Percentiles rank a stretch among this genome's conserved stretches.
Conservation (phyloP, 306 rosid genomes). For the Hylodesmum podocarpum region DNA sequence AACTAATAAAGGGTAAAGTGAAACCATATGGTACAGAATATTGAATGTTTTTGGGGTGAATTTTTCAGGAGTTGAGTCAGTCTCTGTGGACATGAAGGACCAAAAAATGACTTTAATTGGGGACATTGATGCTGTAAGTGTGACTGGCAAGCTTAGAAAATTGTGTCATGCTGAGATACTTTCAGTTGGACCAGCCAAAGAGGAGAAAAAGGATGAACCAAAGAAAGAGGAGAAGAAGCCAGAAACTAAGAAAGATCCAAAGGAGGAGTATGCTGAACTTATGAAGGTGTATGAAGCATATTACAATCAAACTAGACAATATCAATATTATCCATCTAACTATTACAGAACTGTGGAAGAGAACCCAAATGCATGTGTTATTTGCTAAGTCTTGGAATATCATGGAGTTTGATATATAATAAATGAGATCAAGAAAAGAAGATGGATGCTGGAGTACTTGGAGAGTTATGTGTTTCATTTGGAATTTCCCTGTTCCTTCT, state of each 20-base stretch:
- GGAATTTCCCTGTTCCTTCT: background rate
- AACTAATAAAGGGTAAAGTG: background rate
- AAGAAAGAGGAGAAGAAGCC: conserved; percentile 35
- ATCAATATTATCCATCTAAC: background rate
- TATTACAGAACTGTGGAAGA: conserved; percentile 48
- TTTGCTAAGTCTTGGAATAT: conserved; percentile 39
- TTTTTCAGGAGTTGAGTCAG: conserved; percentile 69
- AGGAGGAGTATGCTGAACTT: conserved; percentile 33
- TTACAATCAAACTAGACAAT: conserved; percentile 18
- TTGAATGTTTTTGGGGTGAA: background rate
- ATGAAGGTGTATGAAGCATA: background rate
- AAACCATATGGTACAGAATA: background rate
- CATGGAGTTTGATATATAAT: background rate
- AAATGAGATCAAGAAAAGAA: background rate
- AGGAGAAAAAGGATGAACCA: conserved; percentile 55
- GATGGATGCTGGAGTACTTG: background rate
- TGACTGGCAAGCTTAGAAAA: conserved; percentile 66
- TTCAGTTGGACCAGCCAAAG: conserved; percentile 76
- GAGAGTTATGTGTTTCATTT: background rate
- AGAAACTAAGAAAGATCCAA: conserved; percentile 41
- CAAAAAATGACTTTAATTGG: conserved; percentile 67
- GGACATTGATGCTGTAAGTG: conserved; percentile 53
- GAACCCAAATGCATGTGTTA: conserved; percentile 68
- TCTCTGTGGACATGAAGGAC: conserved; percentile 67
- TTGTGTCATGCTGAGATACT: conserved; percentile 46